Conservation (phyloP, 169 alveolate genomes). For the Plasmodium malariae region DNA sequence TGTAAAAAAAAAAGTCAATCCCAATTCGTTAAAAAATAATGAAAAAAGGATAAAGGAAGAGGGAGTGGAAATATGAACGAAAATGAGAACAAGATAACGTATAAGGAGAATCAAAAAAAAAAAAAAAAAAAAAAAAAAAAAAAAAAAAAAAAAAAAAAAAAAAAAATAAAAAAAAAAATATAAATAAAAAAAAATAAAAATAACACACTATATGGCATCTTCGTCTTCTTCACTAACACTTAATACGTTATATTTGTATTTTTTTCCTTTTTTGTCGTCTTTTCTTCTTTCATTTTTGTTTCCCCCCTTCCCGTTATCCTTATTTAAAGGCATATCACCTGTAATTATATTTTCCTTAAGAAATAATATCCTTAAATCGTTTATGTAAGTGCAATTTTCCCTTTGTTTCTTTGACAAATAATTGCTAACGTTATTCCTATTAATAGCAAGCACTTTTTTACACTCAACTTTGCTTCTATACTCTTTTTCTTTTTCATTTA, state of each 20-base stretch:
- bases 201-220: background rate
- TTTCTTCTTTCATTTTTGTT: background rate
- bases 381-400: slow-evolving; percentile 29
- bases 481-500: slow-evolving; percentile 44
- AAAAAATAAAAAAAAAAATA: background rate
- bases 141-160: no score
- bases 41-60: no score
- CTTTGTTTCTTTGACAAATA: slow-evolving; percentile 31
- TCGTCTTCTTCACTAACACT: slow-evolving; percentile 35
- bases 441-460: background rate
- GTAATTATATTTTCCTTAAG: slow-evolving; percentile 1
- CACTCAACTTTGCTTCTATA: slow-evolving; percentile 1
- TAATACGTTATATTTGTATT: slow-evolving; percentile 32
- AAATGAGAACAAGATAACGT: no score
- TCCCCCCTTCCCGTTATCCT: background rate
- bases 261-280: background rate
- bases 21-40: no score
- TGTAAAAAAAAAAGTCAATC: no score
- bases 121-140: no score
- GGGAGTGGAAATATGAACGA: no score
- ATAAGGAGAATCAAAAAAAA: no score
- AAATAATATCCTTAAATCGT: slow-evolving; percentile 50
- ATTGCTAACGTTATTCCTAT: slow-evolving; percentile 15
- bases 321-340: background rate
- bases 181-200: background rate